Evolutionary conservation across 1,139 yeast species (phyloP), one percentile per base, ranked within the genome.

Genomic region (Meyerozyma smithsonii): DNA sequence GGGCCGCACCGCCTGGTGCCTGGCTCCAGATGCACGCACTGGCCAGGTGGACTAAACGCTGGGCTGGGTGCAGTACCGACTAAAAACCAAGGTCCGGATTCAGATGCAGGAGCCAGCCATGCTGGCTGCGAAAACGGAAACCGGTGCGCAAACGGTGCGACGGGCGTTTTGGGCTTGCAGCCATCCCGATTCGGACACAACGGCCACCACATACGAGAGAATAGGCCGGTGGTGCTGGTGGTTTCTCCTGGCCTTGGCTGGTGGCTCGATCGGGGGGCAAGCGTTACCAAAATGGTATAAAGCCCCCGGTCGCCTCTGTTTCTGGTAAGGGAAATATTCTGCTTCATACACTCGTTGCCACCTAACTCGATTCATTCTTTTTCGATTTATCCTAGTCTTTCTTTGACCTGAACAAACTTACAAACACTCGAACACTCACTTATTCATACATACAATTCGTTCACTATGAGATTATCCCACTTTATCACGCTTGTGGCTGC

Each of bases 401-500:
- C 35, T 32, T 32, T 32, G 6, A 11, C n/a, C 17, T n/a, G n/a
- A n/a, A n/a, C n/a, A n/a, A n/a, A n/a, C n/a, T n/a, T n/a, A n/a
- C n/a, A n/a, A n/a, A n/a, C n/a, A n/a, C n/a, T n/a, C n/a, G n/a
- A n/a, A n/a, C n/a, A n/a, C n/a, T n/a, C n/a, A n/a, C n/a, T n/a
- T n/a, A n/a, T n/a, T n/a, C n/a, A n/a, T n/a, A n/a, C 11, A 32
- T 17, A 28, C 10, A 12, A 14, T 18, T 19, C 19, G 11, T 8
- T 21, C 32, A 23, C 28, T 23, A 40, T 40, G 42, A 37, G 37
- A 32, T 35, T 47, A 25, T 30, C 53, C 26, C 39, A 49, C 21
- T 36, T 52, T 40, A 44, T 54, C 26, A 44, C 52, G 20, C 47
- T 60, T 30, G 46, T 58, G 37, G 53, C 62, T 5, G 36, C 52